Conservation (phyloP, 352 stramenopile genomes). For the Phytophthora parvispora region DNA sequence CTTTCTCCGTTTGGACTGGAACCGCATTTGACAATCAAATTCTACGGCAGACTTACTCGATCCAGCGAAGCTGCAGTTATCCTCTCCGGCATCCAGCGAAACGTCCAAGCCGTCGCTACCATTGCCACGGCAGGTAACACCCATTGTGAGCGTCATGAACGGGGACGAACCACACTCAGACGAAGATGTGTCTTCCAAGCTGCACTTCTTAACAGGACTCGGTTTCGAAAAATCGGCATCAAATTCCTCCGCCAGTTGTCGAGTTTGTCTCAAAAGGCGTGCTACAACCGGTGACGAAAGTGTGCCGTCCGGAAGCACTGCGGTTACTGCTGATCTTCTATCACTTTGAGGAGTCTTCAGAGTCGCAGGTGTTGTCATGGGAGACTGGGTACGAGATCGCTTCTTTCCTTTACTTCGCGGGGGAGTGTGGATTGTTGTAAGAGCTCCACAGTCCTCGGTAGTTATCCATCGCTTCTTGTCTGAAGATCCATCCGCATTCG, state of each 20-base stretch:
- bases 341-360: neutral
- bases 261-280: conserved; percentile 35
- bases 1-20: conserved; percentile 22
- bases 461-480: neutral
- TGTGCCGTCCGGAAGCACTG: conserved; percentile 17
- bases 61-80: neutral
- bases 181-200: neutral
- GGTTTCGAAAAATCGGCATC: conserved; percentile 25
- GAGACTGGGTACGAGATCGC: neutral
- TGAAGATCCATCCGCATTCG: neutral
- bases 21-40: neutral
- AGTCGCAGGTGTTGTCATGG: neutral
- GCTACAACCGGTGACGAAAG: conserved; percentile 31
- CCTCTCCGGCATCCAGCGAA: conserved; percentile 11
- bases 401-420: conserved; percentile 7
- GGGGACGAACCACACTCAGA: neutral
- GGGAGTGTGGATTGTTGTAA: conserved; percentile 11
- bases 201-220: conserved; percentile 1
- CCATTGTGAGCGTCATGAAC: conserved; percentile 28
- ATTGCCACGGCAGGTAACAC: conserved; percentile 35
- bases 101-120: conserved; percentile 18
- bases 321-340: conserved; percentile 5
- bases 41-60: neutral
- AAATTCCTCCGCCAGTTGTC: conserved; percentile 40
- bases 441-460: neutral